Base-by-base conservation (phyloP, 345 rosid genomes). In the Salix caprea region DNA sequence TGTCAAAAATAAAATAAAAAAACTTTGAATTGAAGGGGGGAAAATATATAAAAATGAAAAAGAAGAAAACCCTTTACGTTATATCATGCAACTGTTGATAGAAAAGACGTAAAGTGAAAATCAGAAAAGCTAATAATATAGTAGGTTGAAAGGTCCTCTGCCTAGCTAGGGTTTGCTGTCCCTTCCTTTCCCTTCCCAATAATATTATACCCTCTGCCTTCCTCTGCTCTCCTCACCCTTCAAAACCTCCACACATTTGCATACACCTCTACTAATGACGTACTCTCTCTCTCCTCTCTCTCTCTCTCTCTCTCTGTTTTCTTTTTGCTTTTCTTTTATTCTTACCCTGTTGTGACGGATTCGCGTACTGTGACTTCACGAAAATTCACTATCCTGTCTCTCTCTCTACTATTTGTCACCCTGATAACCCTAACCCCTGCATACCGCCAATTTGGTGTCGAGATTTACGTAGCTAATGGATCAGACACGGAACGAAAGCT, bases 331-430 rank as follows among this genome's bases (percentile, higher is more conserved):
- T 48, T 44, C 65, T 81, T 74, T 75, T 77, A 68, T 77, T 80
- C 83, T 72, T 71, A 74, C 73, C 79, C 79, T 66, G 81, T 26
- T 52, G 68, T 79, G 79, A 81, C 40, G 72, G 80, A 76, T 69
- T 78, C 78, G 76, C 64, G 64, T 58, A 58, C 64, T 58, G 64
- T 58, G 5, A 58, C 28, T 23, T 56, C 24, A 7, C 46, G 11
- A 40, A 10, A 10, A 40, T 10, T 40, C 46, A 10, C 46, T 40
- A 10, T 40, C 44, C 46, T 11, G 4, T 11, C 46, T 2, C 23
- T 23, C 62, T 10, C 28, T 56, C 14, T 3, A 26, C 64, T 9
- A 1, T 2, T 10, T 58, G 64, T 58, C 26, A 23, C 26, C 13
- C 28, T 58, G 46, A 9, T 42, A n/a, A 10, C 26, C 64, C 64